Base-by-base conservation (phyloP, 116 monocot species). In the Phalaenopsis hybrid region DNA sequence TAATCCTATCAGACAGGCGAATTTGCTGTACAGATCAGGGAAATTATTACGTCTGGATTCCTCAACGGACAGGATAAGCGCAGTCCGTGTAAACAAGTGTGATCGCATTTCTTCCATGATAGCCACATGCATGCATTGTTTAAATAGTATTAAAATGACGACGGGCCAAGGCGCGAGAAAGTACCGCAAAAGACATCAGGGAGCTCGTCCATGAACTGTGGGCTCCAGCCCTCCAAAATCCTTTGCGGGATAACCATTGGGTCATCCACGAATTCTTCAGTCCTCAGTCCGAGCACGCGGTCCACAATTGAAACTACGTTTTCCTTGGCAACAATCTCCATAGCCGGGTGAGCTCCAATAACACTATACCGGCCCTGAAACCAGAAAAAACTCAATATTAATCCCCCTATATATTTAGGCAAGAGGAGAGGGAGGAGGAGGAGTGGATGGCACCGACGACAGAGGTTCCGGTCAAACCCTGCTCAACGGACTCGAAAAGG, bases 131-230 rank as follows among this genome's bases (percentile, higher is more conserved):
- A 17, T 34, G 73, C 37, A 73, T 41, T 16, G 10, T 37, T 16
- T 41, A 43, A 73, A 41, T 15, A 73, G 73, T 12, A 15, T 16
- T 13, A 37, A 73, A 4, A 73, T 41, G 21, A 41, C 12, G 0
- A 73, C 31, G 16, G 41, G 17, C 12, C 0, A 2, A 43, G 34
- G 11, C 3, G 25, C 2, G 8, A 57, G 10, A 61, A 49, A 8
- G 12, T 86, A 89, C 89, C 89, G 37, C 83, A 87, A 25, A 89
- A 89, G 51, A 82, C 85, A 58, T 89, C 85, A 16, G 89, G 89
- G 58, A 89, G 89, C 57, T 87, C 85, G 0, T 89, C 81, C 9
- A 85, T 61, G 21, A 82, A 75, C 68, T 83, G 87, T 12, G 89
- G 89, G 17, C 20, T 89, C 87, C 87, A 89, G 5, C 41, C 44